Base-by-base conservation (phyloP, 495 filamentous ascomycete genomes). In the Hyaloscypha finlandica region DNA sequence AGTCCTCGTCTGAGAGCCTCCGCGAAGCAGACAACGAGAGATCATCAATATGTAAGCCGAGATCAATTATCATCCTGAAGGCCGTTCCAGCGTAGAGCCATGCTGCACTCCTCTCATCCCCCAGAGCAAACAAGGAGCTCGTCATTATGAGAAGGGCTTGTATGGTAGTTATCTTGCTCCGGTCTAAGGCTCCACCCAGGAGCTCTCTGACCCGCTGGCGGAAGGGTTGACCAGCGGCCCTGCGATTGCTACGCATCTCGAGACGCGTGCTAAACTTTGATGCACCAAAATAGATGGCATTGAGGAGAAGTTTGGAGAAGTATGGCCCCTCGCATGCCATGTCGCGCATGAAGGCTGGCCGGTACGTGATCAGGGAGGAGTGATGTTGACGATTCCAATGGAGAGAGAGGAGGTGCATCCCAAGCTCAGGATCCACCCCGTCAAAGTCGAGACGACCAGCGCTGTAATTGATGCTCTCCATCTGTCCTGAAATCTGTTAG, bases 31-130 rank as follows among this genome's bases (percentile, higher is more conserved):
- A 37, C 9, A 48, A 19, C 8, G 11, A 16, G 42, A 19, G 64
- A 66, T 0, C 52, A 39, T 73, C 64, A 4, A 80, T 74, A 70
- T 84, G 81, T 8, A 81, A 56, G 0, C 81, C 81, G 8, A 83
- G 69, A 63, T 83, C 81, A 45, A 81, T 82, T 8, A 68, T 35
- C 66, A 68, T 68, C 1, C 39, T 29, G 51, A 59, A 64, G 0
- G 61, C 66, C 30, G 82, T 79, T 77, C 82, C 82, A 2, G 78
- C 75, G 64, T 83, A 81, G 0, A 82, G 68, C 81, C 80, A 84
- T 0, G 80, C 73, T 2, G 76, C 68, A 65, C 80, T 83, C 55
- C 76, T 70, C 56, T 83, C 80, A 51, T 82, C 71, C 78, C 74
- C 19, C 79, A 69, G 42, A 77, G 71, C 20, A 31, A 64, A 68